Evolutionary conservation across 495 filamentous ascomycete genomes (phyloP).

Genomic region (Aspergillus diversus): DNA sequence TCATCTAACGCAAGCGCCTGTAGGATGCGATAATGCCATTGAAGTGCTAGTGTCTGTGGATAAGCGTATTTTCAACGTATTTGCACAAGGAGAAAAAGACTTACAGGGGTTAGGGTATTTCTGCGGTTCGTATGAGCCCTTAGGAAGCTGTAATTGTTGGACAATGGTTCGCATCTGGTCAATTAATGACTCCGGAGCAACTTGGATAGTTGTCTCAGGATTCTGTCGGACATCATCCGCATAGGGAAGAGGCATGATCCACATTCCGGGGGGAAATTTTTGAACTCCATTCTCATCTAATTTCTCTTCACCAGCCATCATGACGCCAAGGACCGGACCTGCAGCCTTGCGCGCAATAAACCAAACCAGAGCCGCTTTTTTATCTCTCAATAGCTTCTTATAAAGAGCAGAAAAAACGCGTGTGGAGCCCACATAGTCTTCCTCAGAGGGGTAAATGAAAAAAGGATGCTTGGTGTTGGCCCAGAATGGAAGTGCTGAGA

Average conservation of each 20-base stretch:
- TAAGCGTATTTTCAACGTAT: slow-evolving; percentile 15
- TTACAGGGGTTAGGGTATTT: slow-evolving; percentile 87
- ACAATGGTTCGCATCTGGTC: slow-evolving; percentile 82
- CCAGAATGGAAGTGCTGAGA: slow-evolving; percentile 77
- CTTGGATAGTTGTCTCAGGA: slow-evolving; percentile 59
- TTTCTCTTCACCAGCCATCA: slow-evolving; percentile 73
- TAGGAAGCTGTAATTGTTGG: slow-evolving; percentile 88
- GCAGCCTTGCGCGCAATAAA: slow-evolving; percentile 82
- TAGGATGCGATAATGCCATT: slow-evolving; percentile 97
- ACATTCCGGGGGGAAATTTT: slow-evolving; percentile 80
- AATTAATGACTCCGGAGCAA: slow-evolving; percentile 69
- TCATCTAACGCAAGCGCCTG: slow-evolving; percentile 93
- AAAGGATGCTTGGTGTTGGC: slow-evolving; percentile 81
- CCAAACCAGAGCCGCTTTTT: slow-evolving; percentile 88
- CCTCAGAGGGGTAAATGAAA: slow-evolving; percentile 95
- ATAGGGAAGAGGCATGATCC: slow-evolving; percentile 86
- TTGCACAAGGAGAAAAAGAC: slow-evolving; percentile 10
- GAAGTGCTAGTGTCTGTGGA: slow-evolving; percentile 56
- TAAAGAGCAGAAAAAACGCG: slow-evolving; percentile 91
- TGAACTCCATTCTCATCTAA: slow-evolving; percentile 68
- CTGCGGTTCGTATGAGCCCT: slow-evolving; percentile 75
- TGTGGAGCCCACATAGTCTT: slow-evolving; percentile 85
- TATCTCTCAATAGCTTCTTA: slow-evolving; percentile 75
- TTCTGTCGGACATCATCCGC: slow-evolving; percentile 86
- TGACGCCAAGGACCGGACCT: slow-evolving; percentile 74